phyloP scores from a whole-genome alignment of 225 moss, liverwort and hornwort genomes.

The Antitrichia curtipendula region DNA sequence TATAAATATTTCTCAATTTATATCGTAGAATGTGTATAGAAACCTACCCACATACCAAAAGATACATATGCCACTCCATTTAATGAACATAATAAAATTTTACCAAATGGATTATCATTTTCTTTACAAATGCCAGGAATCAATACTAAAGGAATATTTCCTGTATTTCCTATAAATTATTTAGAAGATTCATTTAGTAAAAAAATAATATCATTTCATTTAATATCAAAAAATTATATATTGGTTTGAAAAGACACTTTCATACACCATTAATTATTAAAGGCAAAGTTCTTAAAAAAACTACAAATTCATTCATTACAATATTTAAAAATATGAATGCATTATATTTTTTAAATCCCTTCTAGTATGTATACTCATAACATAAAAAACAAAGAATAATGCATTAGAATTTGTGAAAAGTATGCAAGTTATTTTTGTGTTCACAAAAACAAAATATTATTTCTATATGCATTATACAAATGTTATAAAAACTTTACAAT shows the following conservation, averaged over 20 bases:
- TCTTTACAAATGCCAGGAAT: slow-evolving; percentile 51
- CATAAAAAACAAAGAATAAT: neutral
- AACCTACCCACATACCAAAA: slow-evolving; percentile 62
- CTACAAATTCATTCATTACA: neutral
- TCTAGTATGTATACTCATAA: neutral
- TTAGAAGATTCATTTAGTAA: no score
- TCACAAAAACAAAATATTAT: neutral
- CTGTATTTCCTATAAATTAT: slow-evolving; percentile 30
- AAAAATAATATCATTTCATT: no score
- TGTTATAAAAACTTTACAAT: neutral
- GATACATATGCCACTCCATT: slow-evolving; percentile 59
- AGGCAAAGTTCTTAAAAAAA: neutral
- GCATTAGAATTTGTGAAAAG: neutral
- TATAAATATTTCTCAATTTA: neutral
- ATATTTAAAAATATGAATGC: neutral
- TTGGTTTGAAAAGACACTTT: accelerated
- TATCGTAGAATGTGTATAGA: neutral
- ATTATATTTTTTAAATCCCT: neutral
- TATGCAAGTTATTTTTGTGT: neutral
- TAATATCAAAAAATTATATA: no score
- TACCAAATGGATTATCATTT: slow-evolving; percentile 49
- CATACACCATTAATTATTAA: accelerated
- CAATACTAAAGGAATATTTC: slow-evolving; percentile 58
- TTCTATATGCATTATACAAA: neutral
- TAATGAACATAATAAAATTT: slow-evolving; percentile 1